phyloP scores from a whole-genome alignment of 2,329 filamentous ascomycete species.

The Pyrenophora teres region DNA sequence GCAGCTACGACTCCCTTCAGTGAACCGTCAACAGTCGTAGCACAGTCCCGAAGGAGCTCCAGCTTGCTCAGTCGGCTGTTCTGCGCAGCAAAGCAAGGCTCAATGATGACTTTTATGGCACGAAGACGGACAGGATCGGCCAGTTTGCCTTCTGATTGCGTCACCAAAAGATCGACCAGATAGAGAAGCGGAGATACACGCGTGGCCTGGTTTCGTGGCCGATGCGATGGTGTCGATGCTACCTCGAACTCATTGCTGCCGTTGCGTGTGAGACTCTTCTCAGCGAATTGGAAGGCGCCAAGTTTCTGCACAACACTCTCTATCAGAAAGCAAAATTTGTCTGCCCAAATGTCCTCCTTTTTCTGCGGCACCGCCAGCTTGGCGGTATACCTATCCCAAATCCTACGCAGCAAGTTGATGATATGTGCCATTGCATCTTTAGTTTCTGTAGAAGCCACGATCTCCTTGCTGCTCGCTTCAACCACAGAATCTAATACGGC shows the following conservation, averaged over 20 bases:
- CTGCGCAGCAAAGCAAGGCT: constrained; percentile 60
- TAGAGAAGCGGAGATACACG: constrained; percentile 68
- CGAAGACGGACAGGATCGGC: constrained; percentile 46
- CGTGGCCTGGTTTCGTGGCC: constrained; percentile 53
- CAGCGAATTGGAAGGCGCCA: constrained; percentile 56
- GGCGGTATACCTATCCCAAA: constrained; percentile 66
- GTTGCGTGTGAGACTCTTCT: constrained; percentile 56
- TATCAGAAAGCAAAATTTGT: constrained; percentile 58
- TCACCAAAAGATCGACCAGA: constrained; percentile 65
- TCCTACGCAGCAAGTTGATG: constrained; percentile 68
- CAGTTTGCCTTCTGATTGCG: constrained; percentile 45
- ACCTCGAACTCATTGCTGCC: constrained; percentile 66
- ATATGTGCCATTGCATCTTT: constrained; percentile 76
- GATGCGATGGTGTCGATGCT: constrained; percentile 68
- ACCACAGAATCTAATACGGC: constrained; percentile 66
- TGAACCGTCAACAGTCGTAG: constrained; percentile 27
- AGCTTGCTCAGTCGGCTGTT: constrained; percentile 44
- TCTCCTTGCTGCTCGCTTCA: constrained; percentile 77
- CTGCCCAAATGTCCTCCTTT: constrained; percentile 51
- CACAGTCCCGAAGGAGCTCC: constrained; percentile 47
- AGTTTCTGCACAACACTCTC: constrained; percentile 57
- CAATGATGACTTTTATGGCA: constrained; percentile 56
- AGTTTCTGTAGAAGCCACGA: constrained; percentile 84
- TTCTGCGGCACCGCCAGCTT: constrained; percentile 40
- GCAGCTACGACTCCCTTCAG: constrained; percentile 23